A percentile compares a stretch with the other conserved stretches of the same genome.
Conservation (phyloP, 805 yeast genomes). For the Candida manassasensis region DNA sequence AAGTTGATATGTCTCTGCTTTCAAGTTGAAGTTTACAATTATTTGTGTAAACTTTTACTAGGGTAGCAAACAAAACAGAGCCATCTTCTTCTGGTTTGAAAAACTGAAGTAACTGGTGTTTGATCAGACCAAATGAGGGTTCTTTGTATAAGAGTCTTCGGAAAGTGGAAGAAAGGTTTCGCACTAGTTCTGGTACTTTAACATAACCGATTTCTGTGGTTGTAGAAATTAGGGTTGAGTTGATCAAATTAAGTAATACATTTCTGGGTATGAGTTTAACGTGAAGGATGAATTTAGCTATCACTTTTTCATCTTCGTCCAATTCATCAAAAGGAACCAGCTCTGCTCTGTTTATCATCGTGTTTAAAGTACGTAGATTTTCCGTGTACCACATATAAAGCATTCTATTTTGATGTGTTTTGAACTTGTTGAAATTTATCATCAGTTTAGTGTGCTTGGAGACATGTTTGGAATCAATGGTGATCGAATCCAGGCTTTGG, state of each 20-base stretch:
- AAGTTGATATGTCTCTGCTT: constrained; percentile 6
- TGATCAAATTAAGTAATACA: constrained; percentile 13
- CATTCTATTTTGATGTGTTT: constrained; percentile 8
- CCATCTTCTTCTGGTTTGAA: constrained; percentile 16
- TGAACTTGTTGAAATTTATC: constrained; percentile 4
- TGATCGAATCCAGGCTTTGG: constrained; percentile 7
- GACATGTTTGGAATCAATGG: not conserved
- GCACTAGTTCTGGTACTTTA: constrained; percentile 15
- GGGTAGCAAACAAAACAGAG: constrained; percentile 14
- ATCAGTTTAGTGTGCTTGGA: constrained; percentile 2
- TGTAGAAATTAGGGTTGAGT: constrained; percentile 16
- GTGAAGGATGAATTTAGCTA: constrained; percentile 12
- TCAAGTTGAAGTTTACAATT: constrained; percentile 11
- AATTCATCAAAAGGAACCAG: constrained; percentile 3
- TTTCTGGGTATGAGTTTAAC: constrained; percentile 13
- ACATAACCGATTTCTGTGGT: constrained; percentile 16
- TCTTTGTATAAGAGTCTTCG: constrained; percentile 10
- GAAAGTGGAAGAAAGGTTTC: constrained; percentile 10
- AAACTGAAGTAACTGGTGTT: constrained; percentile 8
- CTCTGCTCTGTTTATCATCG: constrained; percentile 8
- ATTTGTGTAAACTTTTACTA: constrained; percentile 14
- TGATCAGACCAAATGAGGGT: constrained; percentile 7
- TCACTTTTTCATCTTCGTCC: constrained; percentile 6
- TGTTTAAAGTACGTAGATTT: constrained; percentile 6
- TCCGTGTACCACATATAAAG: constrained; percentile 12